Evolutionary conservation across 805 yeast species (phyloP).

Genomic region (Monosporozyma siamensis): DNA sequence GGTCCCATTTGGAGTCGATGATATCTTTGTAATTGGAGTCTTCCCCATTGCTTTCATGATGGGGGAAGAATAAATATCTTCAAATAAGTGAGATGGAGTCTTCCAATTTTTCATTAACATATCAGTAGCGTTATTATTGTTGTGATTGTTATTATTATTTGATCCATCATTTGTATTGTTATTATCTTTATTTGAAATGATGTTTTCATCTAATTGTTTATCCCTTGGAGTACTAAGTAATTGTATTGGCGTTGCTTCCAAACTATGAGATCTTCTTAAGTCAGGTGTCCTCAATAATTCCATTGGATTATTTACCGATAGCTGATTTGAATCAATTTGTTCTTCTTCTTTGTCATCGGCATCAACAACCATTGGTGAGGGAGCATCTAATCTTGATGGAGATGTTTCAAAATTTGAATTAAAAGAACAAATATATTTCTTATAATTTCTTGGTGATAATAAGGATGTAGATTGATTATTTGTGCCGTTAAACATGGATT

Average conservation of each 20-base stretch:
- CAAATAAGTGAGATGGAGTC: conserved; percentile 28
- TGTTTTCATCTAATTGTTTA: not conserved
- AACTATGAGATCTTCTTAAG: conserved; percentile 9
- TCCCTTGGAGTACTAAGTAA: conserved; percentile 21
- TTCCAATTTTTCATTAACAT: conserved; percentile 24
- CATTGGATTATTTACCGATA: not conserved
- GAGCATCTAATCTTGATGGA: conserved; percentile 11
- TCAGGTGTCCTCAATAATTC: conserved; percentile 18
- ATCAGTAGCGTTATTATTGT: conserved; percentile 1
- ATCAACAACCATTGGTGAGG: conserved; percentile 1
- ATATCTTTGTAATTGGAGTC: conserved; percentile 13
- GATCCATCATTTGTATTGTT: not conserved
- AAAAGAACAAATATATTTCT: conserved; percentile 28
- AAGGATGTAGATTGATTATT: not conserved
- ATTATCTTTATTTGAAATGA: not conserved
- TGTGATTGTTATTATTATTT: not conserved
- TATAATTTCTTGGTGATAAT: conserved; percentile 19
- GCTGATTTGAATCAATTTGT: not conserved
- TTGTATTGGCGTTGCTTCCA: conserved; percentile 20
- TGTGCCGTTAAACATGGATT: not conserved
- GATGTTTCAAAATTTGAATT: conserved; percentile 29
- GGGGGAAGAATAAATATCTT: conserved; percentile 28
- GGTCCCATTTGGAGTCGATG: conserved; percentile 14
- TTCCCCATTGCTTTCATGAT: conserved; percentile 20
- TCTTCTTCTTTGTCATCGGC: not conserved